These are phyloP conservation scores for Fusarium verticillioides DNA, from an alignment of 2,329 filamentous ascomycete species.

Conservation along the genomic window DNA sequence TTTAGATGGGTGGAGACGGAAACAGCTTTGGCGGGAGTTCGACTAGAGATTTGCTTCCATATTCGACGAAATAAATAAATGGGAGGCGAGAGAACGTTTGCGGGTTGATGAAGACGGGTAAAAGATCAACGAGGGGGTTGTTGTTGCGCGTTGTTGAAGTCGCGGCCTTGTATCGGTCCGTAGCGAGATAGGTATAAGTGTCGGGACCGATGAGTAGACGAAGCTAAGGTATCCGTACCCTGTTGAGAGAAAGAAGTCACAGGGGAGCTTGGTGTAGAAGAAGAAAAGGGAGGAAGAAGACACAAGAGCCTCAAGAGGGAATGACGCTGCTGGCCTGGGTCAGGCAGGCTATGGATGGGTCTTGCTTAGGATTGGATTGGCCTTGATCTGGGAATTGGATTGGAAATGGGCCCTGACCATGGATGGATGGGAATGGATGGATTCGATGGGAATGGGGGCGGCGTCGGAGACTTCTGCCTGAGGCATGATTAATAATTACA, in stretches of 20 bases:
- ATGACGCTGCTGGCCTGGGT: conserved; percentile 36
- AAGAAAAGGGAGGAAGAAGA: conserved; percentile 30
- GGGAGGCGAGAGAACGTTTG: not conserved
- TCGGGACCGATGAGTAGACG: conserved; percentile 1
- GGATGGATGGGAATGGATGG: not conserved
- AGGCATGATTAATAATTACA: conserved; percentile 25
- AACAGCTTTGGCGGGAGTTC: conserved; percentile 33
- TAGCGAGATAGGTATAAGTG: conserved; percentile 16
- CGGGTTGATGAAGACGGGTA: conserved; percentile 21
- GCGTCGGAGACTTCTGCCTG: conserved; percentile 28
- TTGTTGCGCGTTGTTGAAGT: conserved; percentile 24
- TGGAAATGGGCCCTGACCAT: conserved; percentile 41
- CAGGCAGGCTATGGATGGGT: conserved; percentile 39
- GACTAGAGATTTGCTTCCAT: conserved; percentile 54
- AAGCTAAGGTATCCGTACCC: not conserved
- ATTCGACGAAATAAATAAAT: conserved; percentile 44
- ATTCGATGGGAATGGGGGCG: conserved; percentile 31
- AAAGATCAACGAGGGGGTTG: conserved; percentile 22
- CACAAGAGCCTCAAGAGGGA: conserved; percentile 21
- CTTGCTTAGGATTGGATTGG: conserved; percentile 30
- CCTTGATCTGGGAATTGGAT: conserved; percentile 38
- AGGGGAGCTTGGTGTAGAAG: not conserved
- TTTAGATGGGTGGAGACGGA: conserved; percentile 19
- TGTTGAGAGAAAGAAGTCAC: conserved; percentile 3
- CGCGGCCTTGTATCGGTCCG: conserved; percentile 6